phyloP scores from a whole-genome alignment of 2,329 filamentous ascomycete genomes.

The Venturia oleaginea region DNA sequence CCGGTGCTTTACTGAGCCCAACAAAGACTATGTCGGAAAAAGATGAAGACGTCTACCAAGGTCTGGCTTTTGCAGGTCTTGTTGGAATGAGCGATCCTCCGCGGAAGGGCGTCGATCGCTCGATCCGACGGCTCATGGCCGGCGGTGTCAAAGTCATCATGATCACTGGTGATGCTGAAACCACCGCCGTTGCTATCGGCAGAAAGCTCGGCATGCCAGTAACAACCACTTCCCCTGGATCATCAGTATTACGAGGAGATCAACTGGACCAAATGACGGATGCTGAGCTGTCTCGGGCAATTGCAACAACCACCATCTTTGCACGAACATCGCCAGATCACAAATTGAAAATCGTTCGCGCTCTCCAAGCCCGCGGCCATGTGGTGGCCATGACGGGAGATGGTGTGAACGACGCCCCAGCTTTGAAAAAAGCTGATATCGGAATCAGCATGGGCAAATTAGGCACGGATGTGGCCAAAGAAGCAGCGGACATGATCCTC shows the following conservation, averaged over 20 bases:
- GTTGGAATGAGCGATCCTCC: slow-evolving; percentile 98
- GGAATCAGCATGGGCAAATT: slow-evolving; percentile 94
- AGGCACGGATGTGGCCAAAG: slow-evolving; percentile 95
- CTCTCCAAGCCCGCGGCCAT: slow-evolving; percentile 83
- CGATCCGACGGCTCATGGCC: slow-evolving; percentile 81
- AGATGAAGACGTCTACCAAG: slow-evolving; percentile 68
- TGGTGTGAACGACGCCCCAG: slow-evolving; percentile 94
- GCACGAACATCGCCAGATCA: slow-evolving; percentile 94
- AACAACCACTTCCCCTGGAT: slow-evolving; percentile 49
- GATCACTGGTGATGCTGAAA: slow-evolving; percentile 96
- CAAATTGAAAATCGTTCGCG: slow-evolving; percentile 92
- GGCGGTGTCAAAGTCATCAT: slow-evolving; percentile 97
- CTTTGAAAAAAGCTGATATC: slow-evolving; percentile 94
- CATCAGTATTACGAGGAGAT: slow-evolving; percentile 72
- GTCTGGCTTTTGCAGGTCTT: slow-evolving; percentile 80
- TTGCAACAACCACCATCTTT: slow-evolving; percentile 86
- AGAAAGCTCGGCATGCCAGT: slow-evolving; percentile 92
- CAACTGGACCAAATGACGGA: slow-evolving; percentile 92
- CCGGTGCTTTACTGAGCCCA: slow-evolving; percentile 14
- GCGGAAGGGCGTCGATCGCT: slow-evolving; percentile 76
- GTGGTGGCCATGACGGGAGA: slow-evolving; percentile 99
- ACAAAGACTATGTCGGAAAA: slow-evolving; percentile 29
- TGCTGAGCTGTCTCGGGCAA: slow-evolving; percentile 71
- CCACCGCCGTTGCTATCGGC: slow-evolving; percentile 87
- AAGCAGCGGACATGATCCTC: slow-evolving; percentile 86